Evolutionary conservation across 2,329 filamentous ascomycete species (phyloP).

Genomic region (Sclerotinia sclerotiorum): DNA sequence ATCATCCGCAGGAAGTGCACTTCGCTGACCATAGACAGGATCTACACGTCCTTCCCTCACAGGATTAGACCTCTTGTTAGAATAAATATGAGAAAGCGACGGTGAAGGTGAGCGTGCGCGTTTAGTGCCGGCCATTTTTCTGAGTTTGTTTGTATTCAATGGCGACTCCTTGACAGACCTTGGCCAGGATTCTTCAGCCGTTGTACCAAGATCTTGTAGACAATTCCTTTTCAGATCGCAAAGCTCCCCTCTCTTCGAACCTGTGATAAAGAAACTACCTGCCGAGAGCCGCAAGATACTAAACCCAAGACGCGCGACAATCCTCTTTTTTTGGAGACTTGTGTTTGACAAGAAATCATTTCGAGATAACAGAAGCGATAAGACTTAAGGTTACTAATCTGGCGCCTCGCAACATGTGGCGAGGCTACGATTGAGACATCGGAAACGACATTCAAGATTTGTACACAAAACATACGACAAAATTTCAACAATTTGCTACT

Average conservation of each 20-base stretch:
- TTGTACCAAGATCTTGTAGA: neutral
- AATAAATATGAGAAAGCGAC: slow-evolving; percentile 23
- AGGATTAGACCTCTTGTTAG: slow-evolving; percentile 25
- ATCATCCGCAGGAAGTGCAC: slow-evolving; percentile 62
- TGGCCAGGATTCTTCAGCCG: neutral
- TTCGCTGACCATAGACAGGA: slow-evolving; percentile 68
- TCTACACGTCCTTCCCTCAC: slow-evolving; percentile 48
- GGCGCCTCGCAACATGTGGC: neutral
- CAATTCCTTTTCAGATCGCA: neutral
- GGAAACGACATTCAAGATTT: neutral
- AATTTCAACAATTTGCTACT: neutral
- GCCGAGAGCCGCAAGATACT: neutral
- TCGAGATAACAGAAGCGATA: neutral
- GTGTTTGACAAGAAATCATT: neutral
- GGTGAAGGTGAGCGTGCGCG: slow-evolving; percentile 16
- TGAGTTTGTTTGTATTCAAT: neutral
- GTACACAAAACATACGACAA: neutral
- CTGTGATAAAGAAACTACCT: neutral
- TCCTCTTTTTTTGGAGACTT: neutral
- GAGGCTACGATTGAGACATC: neutral
- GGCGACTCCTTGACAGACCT: neutral
- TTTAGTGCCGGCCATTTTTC: slow-evolving; percentile 19
- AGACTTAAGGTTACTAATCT: slow-evolving; percentile 19
- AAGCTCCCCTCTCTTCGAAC: neutral
- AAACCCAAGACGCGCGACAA: neutral